A percentile compares a stretch with the other conserved stretches of the same genome.
Evolutionary conservation across 345 rosid species (phyloP).

Genomic region (Brassica cretica): DNA sequence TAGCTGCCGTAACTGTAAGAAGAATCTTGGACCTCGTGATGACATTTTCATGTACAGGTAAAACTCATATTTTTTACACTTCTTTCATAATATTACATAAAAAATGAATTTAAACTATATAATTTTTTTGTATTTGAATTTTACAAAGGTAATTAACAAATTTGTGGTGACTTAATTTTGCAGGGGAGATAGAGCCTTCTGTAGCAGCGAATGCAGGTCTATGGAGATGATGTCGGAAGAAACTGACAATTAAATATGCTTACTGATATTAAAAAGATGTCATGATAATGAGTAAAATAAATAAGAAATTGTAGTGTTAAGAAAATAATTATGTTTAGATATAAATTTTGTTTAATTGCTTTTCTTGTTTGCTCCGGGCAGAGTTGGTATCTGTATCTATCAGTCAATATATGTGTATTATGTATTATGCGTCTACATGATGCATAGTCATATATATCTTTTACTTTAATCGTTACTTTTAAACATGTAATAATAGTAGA

Average conservation of each 20-base stretch:
- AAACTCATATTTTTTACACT: background rate
- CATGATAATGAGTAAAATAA: constrained; percentile 28
- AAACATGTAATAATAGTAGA: constrained; percentile 3
- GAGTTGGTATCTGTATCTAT: constrained; percentile 28
- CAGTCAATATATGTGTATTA: constrained; percentile 9
- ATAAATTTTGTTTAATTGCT: constrained; percentile 34
- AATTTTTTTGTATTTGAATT: background rate
- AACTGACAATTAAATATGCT: constrained; percentile 24
- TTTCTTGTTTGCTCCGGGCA: background rate
- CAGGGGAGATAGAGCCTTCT: constrained; percentile 93
- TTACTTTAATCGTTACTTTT: constrained; percentile 12
- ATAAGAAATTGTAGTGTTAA: constrained; percentile 8
- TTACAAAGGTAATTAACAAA: constrained; percentile 10
- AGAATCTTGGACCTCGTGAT: constrained; percentile 71
- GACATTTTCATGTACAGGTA: constrained; percentile 93
- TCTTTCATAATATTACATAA: background rate
- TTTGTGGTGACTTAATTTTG: constrained; percentile 25
- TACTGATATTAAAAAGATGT: background rate
- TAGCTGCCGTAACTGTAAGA: constrained; percentile 72
- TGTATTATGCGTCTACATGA: constrained; percentile 36
- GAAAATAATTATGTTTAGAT: constrained; percentile 4
- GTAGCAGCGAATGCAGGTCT: constrained; percentile 82
- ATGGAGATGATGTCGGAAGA: constrained; percentile 66
- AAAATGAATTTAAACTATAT: background rate
- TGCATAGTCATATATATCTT: constrained; percentile 32